phyloP scores from a whole-genome alignment of 306 rosid genomes.

The Coriaria nepalensis region DNA sequence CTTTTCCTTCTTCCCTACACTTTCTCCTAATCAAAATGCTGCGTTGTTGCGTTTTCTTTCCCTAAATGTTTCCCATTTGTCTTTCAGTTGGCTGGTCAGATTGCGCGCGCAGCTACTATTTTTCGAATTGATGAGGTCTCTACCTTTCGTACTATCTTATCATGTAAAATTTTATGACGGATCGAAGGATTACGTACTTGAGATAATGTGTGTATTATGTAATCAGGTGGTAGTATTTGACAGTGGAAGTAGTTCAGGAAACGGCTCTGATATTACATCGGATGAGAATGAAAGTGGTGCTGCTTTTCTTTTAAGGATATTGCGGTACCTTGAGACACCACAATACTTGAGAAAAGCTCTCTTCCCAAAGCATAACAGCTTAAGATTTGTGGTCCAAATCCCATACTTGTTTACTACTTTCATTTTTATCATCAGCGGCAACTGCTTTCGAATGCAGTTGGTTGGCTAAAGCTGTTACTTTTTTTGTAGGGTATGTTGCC shows the following conservation, averaged over 20 bases:
- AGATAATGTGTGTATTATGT: constrained; percentile 2
- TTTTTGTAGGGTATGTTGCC: constrained; percentile 78
- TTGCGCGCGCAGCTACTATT: constrained; percentile 94
- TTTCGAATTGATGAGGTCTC: constrained; percentile 83
- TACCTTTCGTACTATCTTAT: not conserved
- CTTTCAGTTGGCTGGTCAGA: constrained; percentile 79
- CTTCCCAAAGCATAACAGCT: constrained; percentile 73
- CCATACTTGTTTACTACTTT: constrained; percentile 10
- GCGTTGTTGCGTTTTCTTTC: not conserved
- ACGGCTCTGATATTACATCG: constrained; percentile 15
- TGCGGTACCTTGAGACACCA: constrained; percentile 89
- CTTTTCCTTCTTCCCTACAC: not conserved
- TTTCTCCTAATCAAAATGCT: not conserved
- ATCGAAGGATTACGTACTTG: too few species aligned
- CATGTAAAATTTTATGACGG: too few species aligned
- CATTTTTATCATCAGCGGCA: constrained; percentile 1
- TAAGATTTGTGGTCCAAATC: constrained; percentile 67
- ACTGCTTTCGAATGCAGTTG: constrained; percentile 13
- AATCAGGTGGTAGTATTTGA: constrained; percentile 78
- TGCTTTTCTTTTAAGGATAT: constrained; percentile 58
- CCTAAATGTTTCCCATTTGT: not conserved
- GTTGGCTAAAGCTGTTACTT: constrained; percentile 7
- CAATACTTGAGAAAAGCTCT: constrained; percentile 84
- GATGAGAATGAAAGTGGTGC: constrained; percentile 70
- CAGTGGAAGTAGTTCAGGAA: constrained; percentile 28